Conservation (phyloP, 768 basidiomycete species). For the Rhodotorula sphaerocarpa region DNA sequence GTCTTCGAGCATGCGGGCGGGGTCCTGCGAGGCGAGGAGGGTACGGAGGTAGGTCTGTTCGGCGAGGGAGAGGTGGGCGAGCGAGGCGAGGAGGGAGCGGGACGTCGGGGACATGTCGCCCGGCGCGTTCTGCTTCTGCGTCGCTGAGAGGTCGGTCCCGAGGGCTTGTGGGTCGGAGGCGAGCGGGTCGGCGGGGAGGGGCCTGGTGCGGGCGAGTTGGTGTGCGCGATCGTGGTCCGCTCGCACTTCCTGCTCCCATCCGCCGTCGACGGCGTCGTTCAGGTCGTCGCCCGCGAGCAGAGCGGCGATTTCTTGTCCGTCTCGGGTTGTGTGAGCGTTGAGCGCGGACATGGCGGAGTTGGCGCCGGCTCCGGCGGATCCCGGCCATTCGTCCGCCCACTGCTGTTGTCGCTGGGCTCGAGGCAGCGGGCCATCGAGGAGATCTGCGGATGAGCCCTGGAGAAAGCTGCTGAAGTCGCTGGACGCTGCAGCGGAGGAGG, state of each 20-base stretch:
- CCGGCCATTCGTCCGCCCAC: too few species aligned
- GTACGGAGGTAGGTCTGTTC: constrained; percentile 19
- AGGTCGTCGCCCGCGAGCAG: not conserved
- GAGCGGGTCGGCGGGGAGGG: constrained; percentile 14
- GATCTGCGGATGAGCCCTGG: too few species aligned
- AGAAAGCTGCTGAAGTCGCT: too few species aligned
- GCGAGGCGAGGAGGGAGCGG: constrained; percentile 12
- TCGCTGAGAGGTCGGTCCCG: too few species aligned
- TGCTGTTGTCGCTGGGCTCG: too few species aligned
- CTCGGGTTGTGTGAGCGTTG: too few species aligned
- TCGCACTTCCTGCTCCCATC: constrained; percentile 23
- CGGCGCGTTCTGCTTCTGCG: not conserved
- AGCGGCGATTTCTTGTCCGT: constrained; percentile 6
- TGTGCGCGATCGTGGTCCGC: not conserved
- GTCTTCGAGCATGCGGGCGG: constrained; percentile 7
- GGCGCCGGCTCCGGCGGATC: too few species aligned
- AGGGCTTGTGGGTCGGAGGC: not conserved
- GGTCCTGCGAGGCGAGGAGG: constrained; percentile 18
- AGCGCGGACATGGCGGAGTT: too few species aligned
- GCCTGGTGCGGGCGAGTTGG: not conserved
- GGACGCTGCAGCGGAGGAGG: too few species aligned
- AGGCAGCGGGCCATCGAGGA: too few species aligned
- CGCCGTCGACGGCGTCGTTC: constrained; percentile 9
- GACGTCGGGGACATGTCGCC: constrained; percentile 24
- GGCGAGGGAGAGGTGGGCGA: constrained; percentile 27